Evolutionary conservation across 768 basidiomycete genomes (phyloP), one percentile per base, ranked within the genome.

Genomic region (Hydnomerulius pinastri): DNA sequence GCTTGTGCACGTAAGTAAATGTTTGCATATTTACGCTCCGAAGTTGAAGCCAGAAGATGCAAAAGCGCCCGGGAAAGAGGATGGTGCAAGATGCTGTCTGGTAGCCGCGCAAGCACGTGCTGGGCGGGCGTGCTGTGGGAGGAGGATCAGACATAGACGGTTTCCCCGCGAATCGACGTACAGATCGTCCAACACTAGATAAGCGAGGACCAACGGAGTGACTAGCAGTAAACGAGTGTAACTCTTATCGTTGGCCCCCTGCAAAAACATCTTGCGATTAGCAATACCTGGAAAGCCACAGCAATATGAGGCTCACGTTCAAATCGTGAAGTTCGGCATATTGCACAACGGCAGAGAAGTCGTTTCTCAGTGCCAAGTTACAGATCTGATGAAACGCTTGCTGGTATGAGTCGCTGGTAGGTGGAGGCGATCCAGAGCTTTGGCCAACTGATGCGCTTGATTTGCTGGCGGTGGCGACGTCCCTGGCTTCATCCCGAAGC

Each of bases 121-220:
- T 77, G 78, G 32, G 86, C 87, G 43, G 80, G 76, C 35, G 82
- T 70, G 17, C 87, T 89, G 49, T 23, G 15, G 21, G 20, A 23
- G 11, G 23, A 20, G 40, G 23, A 44, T 29, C 40, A 33, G 42
- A 40, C n/a, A n/a, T 35, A 23, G 20, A 29, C 28, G 51, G 41
- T 28, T 27, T 23, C 27, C 43, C 23, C 23, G 12, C 3, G 29
- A 37, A 18, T 7, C 28, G 25, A 68, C 85, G 61, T 58, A 85
- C 87, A 83, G 60, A 50, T 87, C 76, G 57, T 89, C 81, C 33
- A 76, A 48, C 36, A 84, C 83, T 36, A 89, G 71, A 67, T 87
- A 85, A 4, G 79, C 76, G 11, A 90, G 74, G 18, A 86, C 79
- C 27, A 89, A 68, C 12, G 86, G 86, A 4, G 77, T 75, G 10